phyloP scores from a whole-genome alignment of 495 filamentous ascomycete genomes.

The Daldinia decipiens region DNA sequence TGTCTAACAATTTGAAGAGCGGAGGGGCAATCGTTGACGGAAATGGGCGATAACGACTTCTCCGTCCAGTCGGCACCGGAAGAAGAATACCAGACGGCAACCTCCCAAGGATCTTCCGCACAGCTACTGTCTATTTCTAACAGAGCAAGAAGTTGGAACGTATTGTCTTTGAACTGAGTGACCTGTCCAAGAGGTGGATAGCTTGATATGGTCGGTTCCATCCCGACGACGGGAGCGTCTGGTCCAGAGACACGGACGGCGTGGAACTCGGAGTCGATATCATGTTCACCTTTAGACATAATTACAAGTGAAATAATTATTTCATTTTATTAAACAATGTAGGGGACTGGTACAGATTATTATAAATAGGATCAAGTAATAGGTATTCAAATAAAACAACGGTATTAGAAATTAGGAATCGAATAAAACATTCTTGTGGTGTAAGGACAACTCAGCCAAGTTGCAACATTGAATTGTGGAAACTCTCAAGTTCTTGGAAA shows the following conservation, averaged over 20 bases:
- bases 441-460: background rate
- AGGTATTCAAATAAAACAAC: slow-evolving; percentile 1
- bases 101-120: slow-evolving; percentile 71
- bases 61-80: slow-evolving; percentile 60
- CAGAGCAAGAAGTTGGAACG: slow-evolving; percentile 73
- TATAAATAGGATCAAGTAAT: background rate
- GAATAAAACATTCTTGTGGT: background rate
- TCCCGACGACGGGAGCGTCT: slow-evolving; percentile 4
- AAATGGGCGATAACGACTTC: slow-evolving; percentile 51
- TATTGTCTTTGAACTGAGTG: slow-evolving; percentile 62
- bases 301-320: slow-evolving; percentile 12
- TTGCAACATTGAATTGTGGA: slow-evolving; percentile 1
- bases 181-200: slow-evolving; percentile 78
- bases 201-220: slow-evolving; percentile 52
- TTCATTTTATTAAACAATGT: slow-evolving; percentile 23
- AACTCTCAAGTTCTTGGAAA: background rate
- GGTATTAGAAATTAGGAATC: slow-evolving; percentile 4
- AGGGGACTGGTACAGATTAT: background rate
- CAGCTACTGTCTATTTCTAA: slow-evolving; percentile 70
- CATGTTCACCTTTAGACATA: slow-evolving; percentile 20
- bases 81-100: slow-evolving; percentile 80
- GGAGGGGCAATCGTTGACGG: slow-evolving; percentile 51
- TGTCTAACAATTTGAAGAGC: slow-evolving; percentile 50
- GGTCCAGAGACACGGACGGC: slow-evolving; percentile 35
- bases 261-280: slow-evolving; percentile 35